A percentile compares a stretch with the other conserved stretches of the same genome.
Evolutionary conservation across 2,329 filamentous ascomycete species (phyloP).

Genomic region (Sclerotinia minor): DNA sequence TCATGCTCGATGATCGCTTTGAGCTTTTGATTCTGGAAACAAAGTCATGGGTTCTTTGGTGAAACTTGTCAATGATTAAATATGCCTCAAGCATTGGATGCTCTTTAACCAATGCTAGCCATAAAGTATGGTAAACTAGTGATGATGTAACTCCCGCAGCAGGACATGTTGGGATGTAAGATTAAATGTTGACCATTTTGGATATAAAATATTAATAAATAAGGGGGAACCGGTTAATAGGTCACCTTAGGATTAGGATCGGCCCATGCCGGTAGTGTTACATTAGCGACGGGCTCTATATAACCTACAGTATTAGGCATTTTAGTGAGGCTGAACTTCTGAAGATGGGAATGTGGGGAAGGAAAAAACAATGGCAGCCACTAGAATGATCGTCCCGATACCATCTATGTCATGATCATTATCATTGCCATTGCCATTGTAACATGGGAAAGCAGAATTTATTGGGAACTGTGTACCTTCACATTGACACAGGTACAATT

Average conservation of each 20-base stretch:
- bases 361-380: not conserved
- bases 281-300: not conserved
- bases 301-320: constrained; percentile 1
- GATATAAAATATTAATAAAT: not conserved
- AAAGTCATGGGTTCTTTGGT: not conserved
- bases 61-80: not conserved
- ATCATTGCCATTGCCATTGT: no score
- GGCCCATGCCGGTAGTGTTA: not conserved
- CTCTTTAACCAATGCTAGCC: not conserved
- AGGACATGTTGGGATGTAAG: not conserved
- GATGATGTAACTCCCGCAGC: not conserved
- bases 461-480: not conserved
- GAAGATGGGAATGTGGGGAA: constrained; percentile 2
- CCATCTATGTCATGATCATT: not conserved
- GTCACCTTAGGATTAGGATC: no score
- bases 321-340: constrained; percentile 8
- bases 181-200: not conserved
- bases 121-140: not conserved
- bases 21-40: not conserved
- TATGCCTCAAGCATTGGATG: not conserved
- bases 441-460: not conserved
- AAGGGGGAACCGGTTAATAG: no score
- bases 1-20: not conserved
- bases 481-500: not conserved
- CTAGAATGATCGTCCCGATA: constrained; percentile 9